Conservation (phyloP, 2,329 filamentous ascomycete species). For the Fusarium sublunatum region DNA sequence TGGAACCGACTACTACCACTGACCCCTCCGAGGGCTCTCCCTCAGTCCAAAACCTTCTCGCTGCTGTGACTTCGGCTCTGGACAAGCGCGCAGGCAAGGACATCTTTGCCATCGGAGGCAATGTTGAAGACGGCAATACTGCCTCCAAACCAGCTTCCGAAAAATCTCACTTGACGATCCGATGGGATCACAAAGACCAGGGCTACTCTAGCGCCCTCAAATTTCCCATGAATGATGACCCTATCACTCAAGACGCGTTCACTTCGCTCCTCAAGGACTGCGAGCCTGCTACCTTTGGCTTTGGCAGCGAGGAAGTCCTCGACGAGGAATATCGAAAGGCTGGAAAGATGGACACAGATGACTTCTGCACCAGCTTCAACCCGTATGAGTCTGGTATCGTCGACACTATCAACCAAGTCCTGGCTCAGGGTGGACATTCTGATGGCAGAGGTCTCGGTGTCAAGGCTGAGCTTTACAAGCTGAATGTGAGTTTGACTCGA, state of each 20-base stretch:
- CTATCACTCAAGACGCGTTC: background rate
- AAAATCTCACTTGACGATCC: background rate
- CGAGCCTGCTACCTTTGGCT: slow-evolving; percentile 62
- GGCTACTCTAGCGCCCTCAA: background rate
- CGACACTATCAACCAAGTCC: slow-evolving; percentile 58
- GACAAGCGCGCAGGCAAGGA: slow-evolving; percentile 2
- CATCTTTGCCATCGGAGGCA: slow-evolving; percentile 25
- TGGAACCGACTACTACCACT: background rate
- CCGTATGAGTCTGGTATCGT: slow-evolving; percentile 65
- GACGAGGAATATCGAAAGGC: slow-evolving; percentile 66
- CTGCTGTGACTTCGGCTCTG: background rate
- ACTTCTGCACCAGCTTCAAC: slow-evolving; percentile 62
- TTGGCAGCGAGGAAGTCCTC: slow-evolving; percentile 57
- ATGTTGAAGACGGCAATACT: background rate
- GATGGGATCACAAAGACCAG: background rate
- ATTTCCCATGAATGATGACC: background rate
- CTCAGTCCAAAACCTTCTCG: background rate
- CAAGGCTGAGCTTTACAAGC: slow-evolving; percentile 66
- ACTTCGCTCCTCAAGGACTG: slow-evolving; percentile 1
- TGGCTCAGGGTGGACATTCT: slow-evolving; percentile 50
- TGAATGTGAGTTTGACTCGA: slow-evolving; percentile 57
- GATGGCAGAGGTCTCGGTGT: slow-evolving; percentile 49
- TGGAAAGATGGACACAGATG: slow-evolving; percentile 58
- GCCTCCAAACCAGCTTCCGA: rapidly evolving
- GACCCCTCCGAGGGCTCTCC: rapidly evolving